Evolutionary conservation across 257 asterid species (phyloP), one percentile per base, ranked within the genome.

Genomic region (Buddleja alternifolia): DNA sequence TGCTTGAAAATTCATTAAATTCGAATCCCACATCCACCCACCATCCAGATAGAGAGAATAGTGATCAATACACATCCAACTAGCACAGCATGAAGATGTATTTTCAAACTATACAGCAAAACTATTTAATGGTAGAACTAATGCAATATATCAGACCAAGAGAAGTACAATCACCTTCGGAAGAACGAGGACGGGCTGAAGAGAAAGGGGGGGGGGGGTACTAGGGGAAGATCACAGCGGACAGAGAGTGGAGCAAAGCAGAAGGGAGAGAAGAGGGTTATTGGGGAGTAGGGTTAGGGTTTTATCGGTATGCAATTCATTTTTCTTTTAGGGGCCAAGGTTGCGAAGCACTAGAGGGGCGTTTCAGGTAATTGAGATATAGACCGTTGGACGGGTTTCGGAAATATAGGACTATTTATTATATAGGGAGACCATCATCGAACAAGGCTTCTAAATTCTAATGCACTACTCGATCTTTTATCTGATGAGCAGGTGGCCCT

Each of bases 401-500:
- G 73, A 15, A 17, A 8, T 12, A 47, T 6, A 4, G 17, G 6
- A 25, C n/a, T n/a, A n/a, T n/a, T 10, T 1, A 11, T 8, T 51
- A 37, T 76, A 61, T 60, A 72, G 42, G 0, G 32, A 10, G 60
- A 15, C n/a, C n/a, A n/a, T n/a, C n/a, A n/a, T n/a, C n/a, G n/a
- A n/a, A n/a, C n/a, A n/a, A n/a, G n/a, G n/a, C n/a, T n/a, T n/a
- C n/a, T n/a, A n/a, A n/a, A n/a, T 41, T 41, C 50, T 7, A 53
- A 21, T 39, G 14, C 73, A 63, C 78, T 80, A 82, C 94, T 84
- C 84, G 94, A 84, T 84, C 94, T 87, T 84, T 84, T 87, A n/a
- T n/a, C n/a, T n/a, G n/a, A 90, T 10, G 90, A 87, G 90, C 90
- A 72, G 80, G 53, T 14, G 78, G 81, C 60, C n/a, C n/a, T n/a